phyloP scores from a whole-genome alignment of 441 rosid genomes.

The Adansonia gregorii region DNA sequence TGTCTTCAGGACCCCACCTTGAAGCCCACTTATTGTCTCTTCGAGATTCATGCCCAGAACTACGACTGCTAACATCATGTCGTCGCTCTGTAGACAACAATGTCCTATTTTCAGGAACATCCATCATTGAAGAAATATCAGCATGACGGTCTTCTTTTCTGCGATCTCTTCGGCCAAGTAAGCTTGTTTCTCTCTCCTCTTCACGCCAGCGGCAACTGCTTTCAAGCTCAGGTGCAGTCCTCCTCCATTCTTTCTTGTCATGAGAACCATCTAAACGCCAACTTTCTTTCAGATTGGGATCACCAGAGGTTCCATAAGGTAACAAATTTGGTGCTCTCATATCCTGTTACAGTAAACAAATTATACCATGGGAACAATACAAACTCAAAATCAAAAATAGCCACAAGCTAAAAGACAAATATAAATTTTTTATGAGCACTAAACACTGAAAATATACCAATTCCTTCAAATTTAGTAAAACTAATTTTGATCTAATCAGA shows the following conservation, averaged over 20 bases:
- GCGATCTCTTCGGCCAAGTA: slow-evolving; percentile 82
- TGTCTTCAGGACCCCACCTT: slow-evolving; percentile 98
- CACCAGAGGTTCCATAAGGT: slow-evolving; percentile 58
- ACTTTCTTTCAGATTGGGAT: slow-evolving; percentile 68
- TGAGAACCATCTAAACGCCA: slow-evolving; percentile 88
- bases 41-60: slow-evolving; percentile 48
- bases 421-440: background rate
- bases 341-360: slow-evolving; percentile 51
- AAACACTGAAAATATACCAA: background rate
- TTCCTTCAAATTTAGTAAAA: background rate
- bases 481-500: background rate
- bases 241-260: slow-evolving; percentile 89
- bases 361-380: background rate
- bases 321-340: slow-evolving; percentile 57
- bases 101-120: slow-evolving; percentile 56
- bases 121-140: slow-evolving; percentile 59
- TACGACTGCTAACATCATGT: slow-evolving; percentile 52
- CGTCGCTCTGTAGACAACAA: slow-evolving; percentile 65
- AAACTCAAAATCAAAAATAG: background rate
- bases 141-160: slow-evolving; percentile 77
- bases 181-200: slow-evolving; percentile 96
- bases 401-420: background rate
- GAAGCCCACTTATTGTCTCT: slow-evolving; percentile 96
- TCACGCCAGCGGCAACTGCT: slow-evolving; percentile 87
- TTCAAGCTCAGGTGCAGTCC: slow-evolving; percentile 58